A percentile compares a stretch with the other conserved stretches of the same genome.
These are phyloP conservation scores for Hypoxylon intermedium DNA, from an alignment of 495 filamentous ascomycete species.

Conservation along the genomic window DNA sequence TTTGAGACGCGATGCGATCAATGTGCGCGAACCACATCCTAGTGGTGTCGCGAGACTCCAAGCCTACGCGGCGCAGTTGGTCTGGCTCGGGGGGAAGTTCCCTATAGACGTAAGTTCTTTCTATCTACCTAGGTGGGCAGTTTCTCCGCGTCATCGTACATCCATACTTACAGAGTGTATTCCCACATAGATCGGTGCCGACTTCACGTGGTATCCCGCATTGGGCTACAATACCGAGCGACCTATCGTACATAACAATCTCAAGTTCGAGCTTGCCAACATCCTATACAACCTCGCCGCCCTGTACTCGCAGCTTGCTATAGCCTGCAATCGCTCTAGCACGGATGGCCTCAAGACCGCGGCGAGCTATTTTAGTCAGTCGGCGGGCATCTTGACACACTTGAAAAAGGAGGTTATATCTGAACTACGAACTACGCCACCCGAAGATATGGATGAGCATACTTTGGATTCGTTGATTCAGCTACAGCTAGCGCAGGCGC, in stretches of 20 bases:
- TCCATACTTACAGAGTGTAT: slow-evolving; percentile 32
- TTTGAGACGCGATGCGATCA: slow-evolving; percentile 79
- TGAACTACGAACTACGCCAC: slow-evolving; percentile 77
- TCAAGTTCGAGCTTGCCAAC: slow-evolving; percentile 94
- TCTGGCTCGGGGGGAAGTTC: slow-evolving; percentile 95
- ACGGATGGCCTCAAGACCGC: slow-evolving; percentile 89
- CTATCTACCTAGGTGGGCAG: background rate
- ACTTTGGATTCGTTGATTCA: slow-evolving; percentile 85
- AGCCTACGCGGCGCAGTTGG: slow-evolving; percentile 87
- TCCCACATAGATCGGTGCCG: slow-evolving; percentile 79
- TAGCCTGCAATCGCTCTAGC: slow-evolving; percentile 73
- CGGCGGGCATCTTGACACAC: slow-evolving; percentile 83
- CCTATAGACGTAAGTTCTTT: slow-evolving; percentile 82
- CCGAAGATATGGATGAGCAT: slow-evolving; percentile 93
- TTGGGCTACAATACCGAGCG: slow-evolving; percentile 86
- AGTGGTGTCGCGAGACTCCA: slow-evolving; percentile 88
- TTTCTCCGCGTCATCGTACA: background rate
- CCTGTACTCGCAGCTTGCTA: slow-evolving; percentile 90
- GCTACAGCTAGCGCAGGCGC: slow-evolving; percentile 86
- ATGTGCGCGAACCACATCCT: slow-evolving; percentile 86
- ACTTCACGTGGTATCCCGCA: slow-evolving; percentile 94
- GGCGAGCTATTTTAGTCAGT: slow-evolving; percentile 88
- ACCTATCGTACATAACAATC: slow-evolving; percentile 86
- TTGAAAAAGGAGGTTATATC: slow-evolving; percentile 81
- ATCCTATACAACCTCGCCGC: slow-evolving; percentile 91